Percentiles rank a stretch among this genome's conserved stretches.
phyloP scores from a whole-genome alignment of 306 rosid species.

The Urtica urens region DNA sequence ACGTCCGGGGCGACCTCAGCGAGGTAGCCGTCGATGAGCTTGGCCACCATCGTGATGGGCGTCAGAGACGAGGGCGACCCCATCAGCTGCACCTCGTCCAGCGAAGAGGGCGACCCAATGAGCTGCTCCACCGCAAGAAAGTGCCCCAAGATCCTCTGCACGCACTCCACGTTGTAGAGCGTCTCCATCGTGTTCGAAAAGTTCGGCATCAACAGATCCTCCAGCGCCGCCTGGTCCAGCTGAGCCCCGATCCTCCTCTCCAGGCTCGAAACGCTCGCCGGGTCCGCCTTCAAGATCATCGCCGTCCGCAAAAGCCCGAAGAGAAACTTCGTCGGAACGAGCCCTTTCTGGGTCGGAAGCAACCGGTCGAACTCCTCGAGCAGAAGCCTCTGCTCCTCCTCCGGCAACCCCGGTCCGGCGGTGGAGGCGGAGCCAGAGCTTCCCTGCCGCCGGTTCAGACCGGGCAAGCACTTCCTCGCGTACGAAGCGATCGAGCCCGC shows the following conservation, averaged over 20 bases:
- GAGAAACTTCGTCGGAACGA: constrained; percentile 60
- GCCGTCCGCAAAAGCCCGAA: constrained; percentile 90
- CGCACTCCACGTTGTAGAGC: constrained; percentile 89
- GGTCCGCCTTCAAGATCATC: constrained; percentile 63
- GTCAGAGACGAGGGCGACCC: constrained; percentile 92
- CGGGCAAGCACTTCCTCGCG: constrained; percentile 76
- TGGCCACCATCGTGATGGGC: constrained; percentile 88
- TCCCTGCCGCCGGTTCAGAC: constrained; percentile 70
- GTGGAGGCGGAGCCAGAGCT: constrained; percentile 48
- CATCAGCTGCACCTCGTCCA: constrained; percentile 73
- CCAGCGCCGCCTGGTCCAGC: constrained; percentile 87
- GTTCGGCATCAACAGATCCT: constrained; percentile 93
- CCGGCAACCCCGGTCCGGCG: constrained; percentile 50
- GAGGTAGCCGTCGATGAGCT: constrained; percentile 88
- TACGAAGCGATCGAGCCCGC: constrained; percentile 78
- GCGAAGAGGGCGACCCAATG: constrained; percentile 64
- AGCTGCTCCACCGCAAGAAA: constrained; percentile 76
- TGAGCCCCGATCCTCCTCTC: constrained; percentile 88
- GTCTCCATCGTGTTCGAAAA: constrained; percentile 93
- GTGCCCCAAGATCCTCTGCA: constrained; percentile 80
- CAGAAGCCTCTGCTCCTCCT: constrained; percentile 72
- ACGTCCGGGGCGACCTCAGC: constrained; percentile 99
- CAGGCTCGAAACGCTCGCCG: constrained; percentile 59
- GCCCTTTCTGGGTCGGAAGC: constrained; percentile 75
- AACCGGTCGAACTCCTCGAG: constrained; percentile 65